Evolutionary conservation across 345 rosid genomes (phyloP), one percentile per base, ranked within the genome.

Genomic region (Cochlearia excelsa): DNA sequence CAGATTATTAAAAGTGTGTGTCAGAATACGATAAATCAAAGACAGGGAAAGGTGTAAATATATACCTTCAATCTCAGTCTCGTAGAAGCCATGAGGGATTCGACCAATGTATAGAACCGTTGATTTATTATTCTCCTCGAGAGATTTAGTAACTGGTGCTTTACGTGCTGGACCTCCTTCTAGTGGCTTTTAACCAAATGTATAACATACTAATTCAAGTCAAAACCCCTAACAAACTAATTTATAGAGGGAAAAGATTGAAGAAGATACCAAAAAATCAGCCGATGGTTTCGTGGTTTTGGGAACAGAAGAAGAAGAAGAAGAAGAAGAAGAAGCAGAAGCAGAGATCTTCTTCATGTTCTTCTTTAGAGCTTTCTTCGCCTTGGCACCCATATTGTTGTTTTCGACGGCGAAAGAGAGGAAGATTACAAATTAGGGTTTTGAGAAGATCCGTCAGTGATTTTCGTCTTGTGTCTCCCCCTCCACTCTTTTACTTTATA

Each of bases 1-100:
- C 39, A n/a, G 11, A 53, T 34, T 37, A 60, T 16, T 16, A 47
- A 4, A 34, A 43, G 50, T 43, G 39, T 41, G 61, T 43, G 41
- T n/a, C 38, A 23, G 6, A 37, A 3, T 3, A 5, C 7, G 11
- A 55, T 26, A 35, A 46, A 65, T 28, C 39, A 46, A 2, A 8
- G 30, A 37, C 34, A 50, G 2, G 6, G n/a, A 2, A 47, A 3
- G 30, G 8, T 26, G 30, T 40, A 4, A 45, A 37, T 10, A 37
- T 10, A 44, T n/a, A 93, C 99, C 90, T 77, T 85, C 68, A 76
- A 94, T 94, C 74, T 94, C 97, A 41, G 74, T 70, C 78, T 94
- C 97, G 16, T 85, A 94, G 73, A 94, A 90, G 2, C 96, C 97
- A 68, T 90, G 97, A 1, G 97, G 99, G 23, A 94, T 79, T 9